phyloP scores from a whole-genome alignment of 768 basidiomycete species.

The Amanita jacksonii region DNA sequence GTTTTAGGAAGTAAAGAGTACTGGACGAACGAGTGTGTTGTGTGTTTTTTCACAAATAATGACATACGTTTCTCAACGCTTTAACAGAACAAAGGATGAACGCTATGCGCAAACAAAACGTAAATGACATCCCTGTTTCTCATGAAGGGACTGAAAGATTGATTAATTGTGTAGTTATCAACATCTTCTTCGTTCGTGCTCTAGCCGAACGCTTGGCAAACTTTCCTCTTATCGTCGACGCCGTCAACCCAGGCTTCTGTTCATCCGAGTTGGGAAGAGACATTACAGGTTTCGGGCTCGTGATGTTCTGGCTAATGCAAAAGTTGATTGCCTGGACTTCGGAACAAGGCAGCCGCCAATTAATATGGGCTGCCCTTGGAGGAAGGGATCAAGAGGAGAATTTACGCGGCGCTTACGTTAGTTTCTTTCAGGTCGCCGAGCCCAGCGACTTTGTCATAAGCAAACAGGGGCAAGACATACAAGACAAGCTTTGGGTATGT shows the following conservation, averaged over 20 bases:
- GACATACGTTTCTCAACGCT: not conserved
- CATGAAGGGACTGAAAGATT: not conserved
- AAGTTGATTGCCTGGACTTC: conserved; percentile 24
- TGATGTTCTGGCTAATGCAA: conserved; percentile 19
- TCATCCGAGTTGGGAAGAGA: conserved; percentile 24
- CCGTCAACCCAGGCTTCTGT: conserved; percentile 35
- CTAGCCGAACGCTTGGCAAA: conserved; percentile 21
- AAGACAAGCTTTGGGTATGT: conserved; percentile 28
- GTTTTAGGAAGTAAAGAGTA: conserved; percentile 18
- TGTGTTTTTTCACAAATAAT: not conserved
- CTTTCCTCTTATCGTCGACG: conserved; percentile 22
- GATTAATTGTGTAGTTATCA: conserved; percentile 22
- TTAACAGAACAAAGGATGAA: conserved; percentile 9
- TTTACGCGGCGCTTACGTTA: conserved; percentile 23
- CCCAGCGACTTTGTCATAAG: conserved; percentile 25
- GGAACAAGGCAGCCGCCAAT: conserved; percentile 26
- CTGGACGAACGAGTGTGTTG: conserved; percentile 16
- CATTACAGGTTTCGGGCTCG: conserved; percentile 12
- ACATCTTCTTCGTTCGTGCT: conserved; percentile 29
- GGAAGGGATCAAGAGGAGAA: conserved; percentile 15
- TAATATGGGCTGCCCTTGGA: conserved; percentile 27
- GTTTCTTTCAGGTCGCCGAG: conserved; percentile 17
- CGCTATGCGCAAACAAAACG: conserved; percentile 28
- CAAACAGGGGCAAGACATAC: conserved; percentile 19
- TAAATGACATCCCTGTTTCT: conserved; percentile 11